Evolutionary conservation across 2,329 filamentous ascomycete species (phyloP), one percentile per base, ranked within the genome.

Genomic region (Sporothrix luriei): DNA sequence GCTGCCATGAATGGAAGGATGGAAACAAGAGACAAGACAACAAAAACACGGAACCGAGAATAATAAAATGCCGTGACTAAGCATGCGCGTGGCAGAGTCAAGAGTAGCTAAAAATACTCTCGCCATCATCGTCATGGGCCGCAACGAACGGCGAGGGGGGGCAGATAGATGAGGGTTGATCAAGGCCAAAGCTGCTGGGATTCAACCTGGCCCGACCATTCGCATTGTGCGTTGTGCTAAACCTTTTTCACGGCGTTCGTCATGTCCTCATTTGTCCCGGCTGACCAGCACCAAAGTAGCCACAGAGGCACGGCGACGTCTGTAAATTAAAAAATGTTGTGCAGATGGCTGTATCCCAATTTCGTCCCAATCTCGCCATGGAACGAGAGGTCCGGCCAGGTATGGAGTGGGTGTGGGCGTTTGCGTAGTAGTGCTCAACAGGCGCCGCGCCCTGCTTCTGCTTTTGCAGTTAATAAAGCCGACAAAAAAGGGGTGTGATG

Each of bases 71-170:
- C 57, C 57, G 40, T 26, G 24, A 13, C 13, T 21, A 62, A n/a
- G 21, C 46, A 64, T 33, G n/a, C 61, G 43, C 49, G 43, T 43
- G 24, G 59, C 43, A 64, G 7, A 64, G 59, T 16, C 21, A 14
- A 10, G 26, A 9, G 21, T 33, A 49, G 49, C 61, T 64, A 64
- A 49, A 64, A 64, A 64, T 64, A 64, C 46, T 21, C 40, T 49
- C 61, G 13, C 11, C 16, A 24, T 16, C 16, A 24, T 33, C 33
- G 2, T 33, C 33, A 6, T 33, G 33, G 33, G 14, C 24, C 43
- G 10, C 16, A 2, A 24, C 61, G 16, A 33, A 33, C 46, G 16
- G 43, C 46, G 9, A 49, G 40, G 40, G 14, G 40, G 40, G 40
- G 3, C 40, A 16, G 40, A 43, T 13, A 38, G 16, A 10, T 24